Base-by-base conservation (phyloP, 139 green algal species). In the Desmodesmus armatus region DNA sequence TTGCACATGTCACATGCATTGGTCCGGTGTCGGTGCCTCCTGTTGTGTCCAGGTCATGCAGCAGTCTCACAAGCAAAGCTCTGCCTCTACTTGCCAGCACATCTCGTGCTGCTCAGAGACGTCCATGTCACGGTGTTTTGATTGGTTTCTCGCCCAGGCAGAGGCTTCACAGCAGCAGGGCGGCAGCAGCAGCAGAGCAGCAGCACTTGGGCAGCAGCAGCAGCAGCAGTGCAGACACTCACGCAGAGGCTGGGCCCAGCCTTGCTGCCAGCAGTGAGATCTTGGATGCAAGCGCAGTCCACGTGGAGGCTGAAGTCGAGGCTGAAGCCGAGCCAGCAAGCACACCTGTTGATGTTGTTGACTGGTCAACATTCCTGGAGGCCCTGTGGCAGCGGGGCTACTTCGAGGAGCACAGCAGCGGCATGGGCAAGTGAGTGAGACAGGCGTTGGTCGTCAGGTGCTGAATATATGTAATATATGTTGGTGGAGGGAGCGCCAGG, bases 311-410 rank as follows among this genome's bases (percentile, higher is more conserved):
- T 55, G 47, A 55, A 55, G 47, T 55, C 13, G 47, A 21, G 47
- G 47, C 47, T 55, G 47, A 7, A 21, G 47, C 47, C 47, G 13
- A 55, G 9, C 47, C 13, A 21, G 47, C 7, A 55, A 55, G 9
- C 9, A 55, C 13, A 21, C 47, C 47, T 7, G 13, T 21, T 7
- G 9, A 55, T 13, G 47, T 21, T 55, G 47, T 55, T 44, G 63
- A 44, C 0, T 82, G 74, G 74, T 35, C 33, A 21, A 39, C 33
- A 5, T 82, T 82, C 33, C 51, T 82, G 51, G 25, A 44, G 31
- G 31, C 69, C 5, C 33, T 82, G 19, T 82, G 74, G 74, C 49
- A 67, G 5, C 49, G 74, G 3, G 74, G 74, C 49, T 82, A 53
- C 51, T 82, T 82, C 29, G 40, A 21, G 37, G 51, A 72, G 29